Evolutionary conservation across 148 eudicot genomes (phyloP).

Genomic region (Cornus controversa): DNA sequence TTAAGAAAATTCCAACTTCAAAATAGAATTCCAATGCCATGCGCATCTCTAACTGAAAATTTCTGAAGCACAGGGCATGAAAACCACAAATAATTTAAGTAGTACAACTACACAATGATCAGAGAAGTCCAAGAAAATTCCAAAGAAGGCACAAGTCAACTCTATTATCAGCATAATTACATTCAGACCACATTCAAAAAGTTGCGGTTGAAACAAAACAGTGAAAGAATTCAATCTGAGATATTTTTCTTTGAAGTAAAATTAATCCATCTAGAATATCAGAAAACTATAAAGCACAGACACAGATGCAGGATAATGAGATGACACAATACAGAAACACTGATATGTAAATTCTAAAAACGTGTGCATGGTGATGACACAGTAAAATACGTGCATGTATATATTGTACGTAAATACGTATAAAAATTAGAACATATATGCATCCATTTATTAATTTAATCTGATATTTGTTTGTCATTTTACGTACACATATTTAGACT

Average conservation of each 20-base stretch:
- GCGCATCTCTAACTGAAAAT: slow-evolving; percentile 1
- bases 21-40: neutral
- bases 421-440: too few species aligned
- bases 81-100: neutral
- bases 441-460: too few species aligned
- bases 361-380: neutral
- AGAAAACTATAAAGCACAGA: neutral
- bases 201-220: neutral
- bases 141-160: neutral
- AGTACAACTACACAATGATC: neutral
- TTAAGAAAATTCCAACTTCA: neutral
- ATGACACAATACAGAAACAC: neutral
- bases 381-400: neutral
- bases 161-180: neutral
- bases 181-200: slow-evolving; percentile 2
- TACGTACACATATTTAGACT: too few species aligned
- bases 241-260: neutral
- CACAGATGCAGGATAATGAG: neutral
- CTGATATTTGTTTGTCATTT: too few species aligned
- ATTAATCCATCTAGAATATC: neutral
- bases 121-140: neutral
- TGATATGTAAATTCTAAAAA: too few species aligned
- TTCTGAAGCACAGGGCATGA: neutral
- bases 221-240: neutral
- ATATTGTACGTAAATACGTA: too few species aligned